phyloP scores from a whole-genome alignment of 169 alveolate species.

The Eimeria necatrix region DNA sequence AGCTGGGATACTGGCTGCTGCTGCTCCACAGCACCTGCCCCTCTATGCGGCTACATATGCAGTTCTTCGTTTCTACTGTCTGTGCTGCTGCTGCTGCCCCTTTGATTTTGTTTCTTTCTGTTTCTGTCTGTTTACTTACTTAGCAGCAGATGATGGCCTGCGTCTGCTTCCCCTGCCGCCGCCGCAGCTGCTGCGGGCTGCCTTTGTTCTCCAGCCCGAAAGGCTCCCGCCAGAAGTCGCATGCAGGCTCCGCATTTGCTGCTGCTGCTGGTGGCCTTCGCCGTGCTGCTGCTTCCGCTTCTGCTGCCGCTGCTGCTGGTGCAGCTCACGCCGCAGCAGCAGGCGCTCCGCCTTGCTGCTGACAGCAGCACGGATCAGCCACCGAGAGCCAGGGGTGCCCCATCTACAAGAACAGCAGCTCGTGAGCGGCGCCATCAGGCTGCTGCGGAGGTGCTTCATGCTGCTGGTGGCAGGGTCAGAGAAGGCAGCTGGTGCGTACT shows the following conservation, averaged over 20 bases:
- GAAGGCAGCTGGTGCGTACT: neutral
- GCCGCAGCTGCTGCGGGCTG: conserved; percentile 44
- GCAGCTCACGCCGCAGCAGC: conserved; percentile 68
- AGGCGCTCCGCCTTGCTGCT: conserved; percentile 52
- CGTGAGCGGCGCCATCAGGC: neutral
- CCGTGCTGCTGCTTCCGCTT: conserved; percentile 32
- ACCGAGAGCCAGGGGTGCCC: neutral
- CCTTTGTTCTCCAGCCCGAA: conserved; percentile 44
- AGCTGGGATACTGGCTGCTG: neutral
- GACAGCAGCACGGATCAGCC: conserved; percentile 26
- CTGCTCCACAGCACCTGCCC: neutral
- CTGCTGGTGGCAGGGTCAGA: neutral
- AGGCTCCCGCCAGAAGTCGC: conserved; percentile 31
- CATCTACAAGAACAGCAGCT: neutral
- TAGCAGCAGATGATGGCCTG: neutral
- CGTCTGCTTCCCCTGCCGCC: neutral
- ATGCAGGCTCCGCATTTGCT: neutral
- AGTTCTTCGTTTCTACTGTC: neutral
- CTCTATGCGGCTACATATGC: neutral
- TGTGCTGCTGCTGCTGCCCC: neutral
- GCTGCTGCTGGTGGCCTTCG: conserved; percentile 24
- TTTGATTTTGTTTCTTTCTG: neutral
- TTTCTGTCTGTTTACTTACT: neutral
- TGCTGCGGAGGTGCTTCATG: neutral
- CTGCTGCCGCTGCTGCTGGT: conserved; percentile 52